These are phyloP conservation scores for Colletotrichum gloeosporioides DNA, from an alignment of 2,329 filamentous ascomycete genomes.

Conservation along the genomic window DNA sequence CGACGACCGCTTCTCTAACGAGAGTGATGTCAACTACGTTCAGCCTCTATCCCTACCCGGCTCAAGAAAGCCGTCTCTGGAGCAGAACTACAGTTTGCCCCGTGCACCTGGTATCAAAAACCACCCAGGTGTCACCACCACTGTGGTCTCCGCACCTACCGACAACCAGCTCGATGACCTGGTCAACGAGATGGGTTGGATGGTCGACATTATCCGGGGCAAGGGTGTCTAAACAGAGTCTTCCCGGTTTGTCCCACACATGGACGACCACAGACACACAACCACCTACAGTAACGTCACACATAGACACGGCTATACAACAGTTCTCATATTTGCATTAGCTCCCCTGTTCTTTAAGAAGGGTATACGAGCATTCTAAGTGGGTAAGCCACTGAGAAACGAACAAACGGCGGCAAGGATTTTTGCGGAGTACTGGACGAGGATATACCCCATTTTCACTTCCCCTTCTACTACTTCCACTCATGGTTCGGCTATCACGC, in stretches of 20 bases:
- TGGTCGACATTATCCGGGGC: constrained; percentile 51
- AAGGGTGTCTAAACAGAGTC: constrained; percentile 27
- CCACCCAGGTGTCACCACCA: constrained; percentile 6
- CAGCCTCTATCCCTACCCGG: constrained; percentile 25
- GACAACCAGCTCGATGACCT: constrained; percentile 46
- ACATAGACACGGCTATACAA: neutral
- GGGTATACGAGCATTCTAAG: neutral
- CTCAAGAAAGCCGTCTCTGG: constrained; percentile 24
- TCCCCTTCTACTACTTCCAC: neutral
- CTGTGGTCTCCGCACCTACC: constrained; percentile 37
- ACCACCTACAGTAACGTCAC: neutral
- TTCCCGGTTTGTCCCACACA: neutral
- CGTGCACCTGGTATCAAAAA: constrained; percentile 30
- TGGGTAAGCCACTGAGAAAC: neutral
- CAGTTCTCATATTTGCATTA: neutral
- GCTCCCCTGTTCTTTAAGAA: neutral
- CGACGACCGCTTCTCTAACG: constrained; percentile 39
- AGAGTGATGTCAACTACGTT: constrained; percentile 38
- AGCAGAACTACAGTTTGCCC: constrained; percentile 52
- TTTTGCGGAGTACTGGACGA: constrained; percentile 15
- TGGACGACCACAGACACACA: neutral
- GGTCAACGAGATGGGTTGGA: constrained; percentile 55
- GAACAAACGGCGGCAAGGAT: neutral
- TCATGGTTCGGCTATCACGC: constrained; percentile 8
- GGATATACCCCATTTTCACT: constrained; percentile 19